Conservation (phyloP, 176 grass and related monocot genomes). For the Carex kokanica region DNA sequence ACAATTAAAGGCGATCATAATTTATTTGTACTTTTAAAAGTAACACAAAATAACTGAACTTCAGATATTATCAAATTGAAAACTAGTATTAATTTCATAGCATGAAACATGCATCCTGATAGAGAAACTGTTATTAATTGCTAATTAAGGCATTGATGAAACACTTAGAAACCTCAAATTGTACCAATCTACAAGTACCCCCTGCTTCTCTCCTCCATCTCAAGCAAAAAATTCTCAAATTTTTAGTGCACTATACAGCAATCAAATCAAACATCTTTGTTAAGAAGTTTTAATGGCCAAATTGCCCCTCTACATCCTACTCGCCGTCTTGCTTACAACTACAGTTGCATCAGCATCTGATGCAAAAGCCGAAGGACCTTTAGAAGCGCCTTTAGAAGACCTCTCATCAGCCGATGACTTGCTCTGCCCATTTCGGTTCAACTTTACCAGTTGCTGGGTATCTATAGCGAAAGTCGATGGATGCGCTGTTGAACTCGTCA, state of each 20-base stretch:
- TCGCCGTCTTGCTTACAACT: not conserved
- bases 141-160: not conserved
- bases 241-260: not conserved
- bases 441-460: not conserved
- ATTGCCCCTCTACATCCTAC: not conserved
- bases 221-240: not conserved
- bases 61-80: not conserved
- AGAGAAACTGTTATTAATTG: not conserved
- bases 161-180: not conserved
- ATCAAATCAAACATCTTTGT: not conserved
- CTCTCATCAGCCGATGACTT: not conserved
- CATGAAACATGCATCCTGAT: not conserved
- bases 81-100: not conserved
- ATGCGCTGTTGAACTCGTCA: not conserved
- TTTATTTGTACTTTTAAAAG: not conserved
- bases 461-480: not conserved
- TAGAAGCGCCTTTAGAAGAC: too few relatives aligned
- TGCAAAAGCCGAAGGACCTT: not conserved
- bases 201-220: not conserved
- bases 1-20: not conserved
- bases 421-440: not conserved
- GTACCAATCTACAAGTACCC: not conserved
- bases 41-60: not conserved
- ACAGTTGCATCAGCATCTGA: too few relatives aligned
- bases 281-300: not conserved